Base-by-base conservation (phyloP, 2,329 filamentous ascomycete species). In the Ambrosiella xylebori region DNA sequence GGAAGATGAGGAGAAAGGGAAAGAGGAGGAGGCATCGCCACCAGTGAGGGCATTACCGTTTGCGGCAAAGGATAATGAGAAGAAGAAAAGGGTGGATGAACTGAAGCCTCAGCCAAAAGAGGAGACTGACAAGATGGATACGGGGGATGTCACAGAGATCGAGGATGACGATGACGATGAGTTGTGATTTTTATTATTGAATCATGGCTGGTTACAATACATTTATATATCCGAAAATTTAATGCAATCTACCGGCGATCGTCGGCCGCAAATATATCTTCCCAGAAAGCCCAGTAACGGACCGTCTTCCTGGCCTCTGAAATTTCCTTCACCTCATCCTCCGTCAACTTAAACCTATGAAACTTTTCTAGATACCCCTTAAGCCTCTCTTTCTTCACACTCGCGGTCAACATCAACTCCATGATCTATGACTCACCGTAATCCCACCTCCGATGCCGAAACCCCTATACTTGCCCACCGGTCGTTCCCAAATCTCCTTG, bases 261-360 rank as follows among this genome's bases (percentile, higher is more conserved):
- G 59, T 79, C 72, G 1, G 67, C 67, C 8, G 66, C 73, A 66
- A 80, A 82, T 59, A 71, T 72, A 13, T 74, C 62, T 1, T 62
- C 69, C 79, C 79, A 85, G 65, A 80, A 85, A 0, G 69, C 76
- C 38, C 82, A 74, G 64, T 71, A 80, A 66, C 85, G 78, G 69
- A 82, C 82, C 71, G 80, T 65, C 63, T 71, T 71, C 1, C 83
- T 83, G 40, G 75, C 64, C 63, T 76, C 71, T 0, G 73, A 65
- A 61, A 86, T 80, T 56, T 76, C 73, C 51, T 74, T 67, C 11
- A 85, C 69, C 67, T 85, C 82, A 57, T 74, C 71, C 0, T 74
- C 70, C 9, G 78, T 80, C 62, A 86, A 70, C 70, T 79, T 78
- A 64, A 85, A 82, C 50, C 64, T 69, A 49, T 70, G 73, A 62